Conservation (phyloP, 2,329 filamentous ascomycete species). For the Zasmidium cellare region DNA sequence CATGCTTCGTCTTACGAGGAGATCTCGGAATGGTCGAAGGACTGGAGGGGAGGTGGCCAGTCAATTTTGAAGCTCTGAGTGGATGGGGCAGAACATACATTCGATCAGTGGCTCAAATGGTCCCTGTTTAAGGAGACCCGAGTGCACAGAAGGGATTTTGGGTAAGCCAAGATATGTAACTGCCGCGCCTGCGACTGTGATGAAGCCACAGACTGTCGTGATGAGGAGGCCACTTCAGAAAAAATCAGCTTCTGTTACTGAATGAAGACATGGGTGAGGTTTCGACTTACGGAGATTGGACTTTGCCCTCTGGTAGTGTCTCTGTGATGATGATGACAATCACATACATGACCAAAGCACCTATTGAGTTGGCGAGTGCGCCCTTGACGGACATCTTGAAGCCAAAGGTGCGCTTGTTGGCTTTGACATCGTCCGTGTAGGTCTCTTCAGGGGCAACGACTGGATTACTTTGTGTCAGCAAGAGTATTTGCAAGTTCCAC, state of each 20-base stretch:
- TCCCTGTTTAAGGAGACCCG: too few species aligned
- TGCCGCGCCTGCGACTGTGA: slow-evolving; percentile 7
- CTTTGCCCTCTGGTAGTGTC: slow-evolving; percentile 1
- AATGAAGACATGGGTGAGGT: too few species aligned
- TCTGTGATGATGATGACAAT: slow-evolving; percentile 13
- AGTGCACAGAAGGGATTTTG: background rate
- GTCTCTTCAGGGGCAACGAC: too few species aligned
- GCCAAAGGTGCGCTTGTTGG: slow-evolving; percentile 13
- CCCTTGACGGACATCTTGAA: slow-evolving; percentile 13
- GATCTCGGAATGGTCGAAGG: slow-evolving; percentile 7
- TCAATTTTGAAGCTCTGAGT: background rate
- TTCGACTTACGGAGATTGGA: too few species aligned
- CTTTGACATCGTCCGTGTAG: slow-evolving; percentile 3
- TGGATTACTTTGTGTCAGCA: too few species aligned
- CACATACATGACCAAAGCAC: slow-evolving; percentile 12
- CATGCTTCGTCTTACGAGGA: slow-evolving; percentile 12
- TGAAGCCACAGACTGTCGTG: slow-evolving; percentile 8
- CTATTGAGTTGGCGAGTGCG: slow-evolving; percentile 10
- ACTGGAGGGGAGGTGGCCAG: slow-evolving; percentile 5
- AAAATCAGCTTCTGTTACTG: background rate
- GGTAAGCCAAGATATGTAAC: slow-evolving; percentile 8
- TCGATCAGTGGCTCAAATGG: background rate
- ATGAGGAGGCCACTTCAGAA: slow-evolving; percentile 7
- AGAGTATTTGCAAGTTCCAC: too few species aligned
- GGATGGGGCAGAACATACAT: background rate